Evolutionary conservation across 1,139 yeast genomes (phyloP), one percentile per base, ranked within the genome.

Genomic region (Yamadazyma songkhlaensis): DNA sequence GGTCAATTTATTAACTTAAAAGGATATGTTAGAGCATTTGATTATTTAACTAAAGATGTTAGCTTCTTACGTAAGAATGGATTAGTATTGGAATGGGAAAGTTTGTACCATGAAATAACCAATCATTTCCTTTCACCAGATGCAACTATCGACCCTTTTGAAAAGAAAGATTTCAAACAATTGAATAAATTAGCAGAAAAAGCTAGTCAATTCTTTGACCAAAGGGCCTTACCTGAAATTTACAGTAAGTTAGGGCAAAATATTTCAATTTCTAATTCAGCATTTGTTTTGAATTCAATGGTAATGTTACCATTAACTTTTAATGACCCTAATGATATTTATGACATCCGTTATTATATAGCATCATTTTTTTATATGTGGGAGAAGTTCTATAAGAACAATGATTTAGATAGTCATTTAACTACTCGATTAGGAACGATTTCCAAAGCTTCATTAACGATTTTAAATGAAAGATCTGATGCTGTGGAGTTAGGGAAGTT

Each of bases 321-420:
- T 32, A 36, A 45, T 3, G 57, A 51, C 2, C 64, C 41, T 0
- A 46, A 47, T 12, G 59, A 60, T 32, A 51, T 58, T 13, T 43
- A 55, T 23, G 82, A 77, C 52, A 64, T 71, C 4, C 69, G 82
- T 39, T 64, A 77, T 45, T 81, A 81, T 48, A 53, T 82, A 11
- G 79, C 90, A 0, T 64, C 89, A 1, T 57, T 87, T 12, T 87
- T 86, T 50, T 80, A 85, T 48, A 61, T 87, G 39, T 89, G 97
- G 96, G 55, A 73, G 3, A 74, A 82, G 28, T 68, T 80, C 10
- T 70, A 76, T 33, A 72, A 79, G 32, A 72, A 79, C 10, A 67
- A 78, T 3, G 75, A 77, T 9, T 74, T 81, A 35, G 95, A 87
- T 46, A 69, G 81, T 13, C 85, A 81, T 49, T 54, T 87, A 38